phyloP scores from a whole-genome alignment of 2,329 filamentous ascomycete genomes.

The Aulographum hederae region DNA sequence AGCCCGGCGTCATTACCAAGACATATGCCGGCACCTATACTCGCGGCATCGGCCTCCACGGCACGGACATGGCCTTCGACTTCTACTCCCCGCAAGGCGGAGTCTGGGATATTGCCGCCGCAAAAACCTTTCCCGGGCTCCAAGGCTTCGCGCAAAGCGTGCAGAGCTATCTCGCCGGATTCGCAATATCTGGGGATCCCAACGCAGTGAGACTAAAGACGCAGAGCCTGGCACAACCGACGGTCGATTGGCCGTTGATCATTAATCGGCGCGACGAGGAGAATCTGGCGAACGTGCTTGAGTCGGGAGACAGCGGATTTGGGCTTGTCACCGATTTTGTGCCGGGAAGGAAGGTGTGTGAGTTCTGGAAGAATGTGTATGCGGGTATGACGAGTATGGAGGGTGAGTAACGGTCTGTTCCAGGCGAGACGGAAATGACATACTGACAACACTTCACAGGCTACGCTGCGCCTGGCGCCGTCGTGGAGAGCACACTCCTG shows the following conservation, averaged over 20 bases:
- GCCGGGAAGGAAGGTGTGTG: conserved; percentile 1
- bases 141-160: background rate
- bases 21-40: conserved; percentile 2
- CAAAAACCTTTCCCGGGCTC: background rate
- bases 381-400: too few relatives aligned
- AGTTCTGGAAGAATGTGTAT: conserved; percentile 3
- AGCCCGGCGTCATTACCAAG: too few relatives aligned
- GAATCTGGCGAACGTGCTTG: conserved; percentile 1
- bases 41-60: conserved; percentile 1
- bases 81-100: conserved; percentile 1
- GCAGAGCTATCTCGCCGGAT: conserved; percentile 3
- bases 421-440: too few relatives aligned
- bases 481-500: too few relatives aligned
- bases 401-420: too few relatives aligned
- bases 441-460: too few relatives aligned
- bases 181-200: conserved; percentile 3
- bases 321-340: conserved; percentile 1
- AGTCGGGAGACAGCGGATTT: conserved; percentile 2
- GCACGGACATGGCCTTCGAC: background rate
- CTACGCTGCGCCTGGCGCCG: too few relatives aligned
- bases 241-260: too few relatives aligned
- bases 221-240: conserved; percentile 1
- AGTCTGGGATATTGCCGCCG: too few relatives aligned
- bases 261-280: background rate
- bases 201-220: conserved; percentile 1